Evolutionary conservation across 305 asterid species (phyloP), one percentile per base, ranked within the genome.

Genomic region (Rubia tinctorum): DNA sequence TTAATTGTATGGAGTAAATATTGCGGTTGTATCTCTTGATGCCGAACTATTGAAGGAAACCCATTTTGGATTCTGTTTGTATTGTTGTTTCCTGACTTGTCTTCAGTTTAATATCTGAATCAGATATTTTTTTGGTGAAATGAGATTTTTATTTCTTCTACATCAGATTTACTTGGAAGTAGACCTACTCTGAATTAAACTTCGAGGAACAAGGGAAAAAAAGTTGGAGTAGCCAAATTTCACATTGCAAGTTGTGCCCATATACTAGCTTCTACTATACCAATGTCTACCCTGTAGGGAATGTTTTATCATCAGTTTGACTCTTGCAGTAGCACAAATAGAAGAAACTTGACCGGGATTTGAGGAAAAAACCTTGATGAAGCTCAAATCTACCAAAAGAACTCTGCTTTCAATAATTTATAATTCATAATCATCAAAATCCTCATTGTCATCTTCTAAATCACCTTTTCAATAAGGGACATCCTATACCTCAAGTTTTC

Each of bases 81-180:
- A 25, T 14, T 7, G 68, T 82, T 92, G 71, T n/a, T 40, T 66
- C 22, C 2, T 66, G 10, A 9, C 60, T 5, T 71, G 30, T 75
- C 7, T 44, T 67, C 60, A 13, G 11, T 25, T 45, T 13, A 15
- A 51, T 51, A 8, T 51, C 58, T 51, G 18, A 9, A 51, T 51
- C 58, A 51, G 58, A 17, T 49, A 2, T 11, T 67, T 67, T 18
- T 67, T 67, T 5, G 18, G 12, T 47, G 49, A 18, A 34, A 67
- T 67, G 17, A 45, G 53, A 45, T 45, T 12, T 45, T 15, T 45
- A 45, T 45, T 45, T 45, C 53, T 42, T 25, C 14, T 22, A 22
- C 39, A 22, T 60, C 67, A 62, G 42, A 44, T 44, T 47, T 45
- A 34, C 25, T 27, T 27, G 30, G 30, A 13, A 13, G 60, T 5